These are phyloP conservation scores for Metarhizium humberi DNA, from an alignment of 2,329 filamentous ascomycete genomes.

Conservation along the genomic window DNA sequence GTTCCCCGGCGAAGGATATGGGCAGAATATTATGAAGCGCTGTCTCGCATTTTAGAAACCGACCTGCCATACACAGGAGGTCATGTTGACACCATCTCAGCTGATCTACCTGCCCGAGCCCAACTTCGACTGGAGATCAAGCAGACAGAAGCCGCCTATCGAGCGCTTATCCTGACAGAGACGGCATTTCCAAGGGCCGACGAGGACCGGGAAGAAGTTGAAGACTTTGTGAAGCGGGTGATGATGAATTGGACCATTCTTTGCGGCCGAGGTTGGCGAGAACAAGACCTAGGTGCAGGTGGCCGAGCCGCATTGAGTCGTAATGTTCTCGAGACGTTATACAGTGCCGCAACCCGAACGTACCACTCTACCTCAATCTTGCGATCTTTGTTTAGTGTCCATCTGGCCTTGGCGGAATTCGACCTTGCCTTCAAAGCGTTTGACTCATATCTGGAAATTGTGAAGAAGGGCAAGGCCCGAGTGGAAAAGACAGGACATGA, in stretches of 20 bases:
- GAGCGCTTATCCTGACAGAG: constrained; percentile 67
- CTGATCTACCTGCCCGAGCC: constrained; percentile 44
- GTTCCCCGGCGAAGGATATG: constrained; percentile 63
- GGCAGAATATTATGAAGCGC: constrained; percentile 72
- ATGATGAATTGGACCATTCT: constrained; percentile 80
- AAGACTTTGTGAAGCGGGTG: constrained; percentile 69
- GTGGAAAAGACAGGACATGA: constrained; percentile 67
- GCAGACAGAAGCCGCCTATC: constrained; percentile 69
- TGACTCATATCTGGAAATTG: constrained; percentile 83
- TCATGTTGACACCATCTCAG: constrained; percentile 28
- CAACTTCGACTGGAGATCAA: constrained; percentile 71
- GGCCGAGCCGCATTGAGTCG: constrained; percentile 68
- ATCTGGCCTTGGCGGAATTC: constrained; percentile 82
- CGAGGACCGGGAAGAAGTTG: constrained; percentile 68
- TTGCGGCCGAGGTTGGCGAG: constrained; percentile 70
- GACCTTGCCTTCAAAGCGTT: constrained; percentile 85
- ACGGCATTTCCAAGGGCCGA: constrained; percentile 78
- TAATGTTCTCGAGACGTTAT: constrained; percentile 77
- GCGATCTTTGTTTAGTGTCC: constrained; percentile 77
- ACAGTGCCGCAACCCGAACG: constrained; percentile 82
- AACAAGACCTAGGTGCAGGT: constrained; percentile 71
- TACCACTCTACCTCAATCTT: constrained; percentile 91
- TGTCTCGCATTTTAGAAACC: constrained; percentile 67
- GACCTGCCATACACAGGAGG: constrained; percentile 51
- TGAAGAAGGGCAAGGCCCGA: constrained; percentile 75